Base-by-base conservation (phyloP, 108 stramenopile genomes). In the Pseudonitzschia multistriata region DNA sequence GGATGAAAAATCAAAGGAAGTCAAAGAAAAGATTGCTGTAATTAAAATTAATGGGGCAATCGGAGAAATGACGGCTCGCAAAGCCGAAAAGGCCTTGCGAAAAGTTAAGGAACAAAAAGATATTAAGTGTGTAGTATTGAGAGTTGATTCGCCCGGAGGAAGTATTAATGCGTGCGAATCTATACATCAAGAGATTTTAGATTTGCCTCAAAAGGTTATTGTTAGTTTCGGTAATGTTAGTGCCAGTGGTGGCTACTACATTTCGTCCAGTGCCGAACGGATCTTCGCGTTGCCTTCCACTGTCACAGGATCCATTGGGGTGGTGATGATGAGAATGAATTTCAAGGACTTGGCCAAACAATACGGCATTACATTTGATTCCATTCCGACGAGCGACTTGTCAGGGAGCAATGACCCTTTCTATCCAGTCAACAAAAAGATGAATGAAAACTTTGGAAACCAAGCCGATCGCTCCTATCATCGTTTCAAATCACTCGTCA, bases 191-290 rank as follows among this genome's bases (percentile, higher is more conserved):
- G 85, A 89, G 50, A 49, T 85, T 17, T 68, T 85, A 57, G 72
- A 82, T 55, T 34, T 87, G 50, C 72, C 71, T 14, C 74, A 85
- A 45, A 75, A 77, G 33, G 74, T 74, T 8, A 76, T 92, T 35
- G 85, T 87, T 30, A 86, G 84, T 25, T 85, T 92, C 70, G 85
- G 85, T 29, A 89, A 92, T 76, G 76, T 79, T 17, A 85, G 84
- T 37, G 91, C 91, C 30, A 88, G 87, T 62, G 91, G 88, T 19
- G 91, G 91, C 4, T 92, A 92, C 75, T 92, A 92, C 79, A 85
- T 92, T 33, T 53, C 85, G 31, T 75, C 85, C 29, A 65, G 73
- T 40, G 79, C 74, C 24, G 68, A 89, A 56, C 83, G 78, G 19
- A 88, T 92, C 55, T 92, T 89, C 71, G 88, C 86, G 5, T 74